Evolutionary conservation across 2,329 filamentous ascomycete genomes (phyloP), one percentile per base, ranked within the genome.

Genomic region (Epichloe sylvatica): DNA sequence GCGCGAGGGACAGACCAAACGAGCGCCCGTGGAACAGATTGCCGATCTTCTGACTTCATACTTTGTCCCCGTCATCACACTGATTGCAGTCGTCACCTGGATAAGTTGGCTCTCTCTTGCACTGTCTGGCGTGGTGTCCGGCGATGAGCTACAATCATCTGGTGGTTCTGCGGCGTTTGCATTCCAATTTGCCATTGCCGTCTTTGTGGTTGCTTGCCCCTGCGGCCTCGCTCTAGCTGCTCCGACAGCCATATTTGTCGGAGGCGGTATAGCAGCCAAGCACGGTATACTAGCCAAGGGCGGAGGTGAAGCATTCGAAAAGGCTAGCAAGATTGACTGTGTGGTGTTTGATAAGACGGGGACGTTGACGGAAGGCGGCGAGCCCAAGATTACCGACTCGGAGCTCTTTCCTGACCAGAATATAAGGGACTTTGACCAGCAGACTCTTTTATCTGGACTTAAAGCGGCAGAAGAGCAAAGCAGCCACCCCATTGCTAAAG

Each of bases 291-390:
- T 94, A 1, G 86, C 85, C 56, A 88, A 89, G 64, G 86, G 87
- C 21, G 87, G 87, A 21, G 87, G 87, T 35, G 85, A 90, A 61
- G 87, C 86, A 0, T 91, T 92, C 61, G 85, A 91, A 63, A 87
- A 88, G 67, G 86, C 86, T 4, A 89, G 84, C 61, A 78, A 77
- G 11, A 74, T 90, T 42, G 81, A 88, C 62, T 83, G 82, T 47
- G 81, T 92, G 38, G 84, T 92, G 1, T 92, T 94, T 61, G 87
- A 94, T 72, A 92, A 94, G 72, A 94, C 87, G 0, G 87, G 87
- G 1, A 94, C 87, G 0, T 69, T 94, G 51, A 92, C 87, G 0
- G 70, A 83, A 57, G 71, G 84, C 4, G 84, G 83, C 6, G 81
- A 86, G 55, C 84, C 86, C 0, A 77, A 72, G 30, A 80, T 91